phyloP scores from a whole-genome alignment of 257 asterid genomes.

The Mentha longifolia region DNA sequence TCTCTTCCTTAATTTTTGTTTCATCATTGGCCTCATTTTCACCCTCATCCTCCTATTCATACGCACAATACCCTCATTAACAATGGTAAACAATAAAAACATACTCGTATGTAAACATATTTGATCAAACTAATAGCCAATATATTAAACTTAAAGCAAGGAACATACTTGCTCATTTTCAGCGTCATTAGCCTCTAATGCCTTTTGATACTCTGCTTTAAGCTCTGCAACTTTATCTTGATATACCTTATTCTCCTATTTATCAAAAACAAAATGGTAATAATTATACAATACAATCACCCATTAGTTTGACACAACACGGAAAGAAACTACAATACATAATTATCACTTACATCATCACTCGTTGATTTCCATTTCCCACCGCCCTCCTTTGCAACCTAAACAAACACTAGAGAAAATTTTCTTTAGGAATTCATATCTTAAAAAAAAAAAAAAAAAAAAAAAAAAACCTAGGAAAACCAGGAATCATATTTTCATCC shows the following conservation, averaged over 20 bases:
- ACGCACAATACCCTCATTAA: not conserved
- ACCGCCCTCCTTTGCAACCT: slow-evolving; percentile 93
- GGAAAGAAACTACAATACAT: not conserved
- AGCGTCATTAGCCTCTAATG: slow-evolving; percentile 39
- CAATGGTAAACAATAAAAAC: not conserved
- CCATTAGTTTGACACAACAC: not conserved
- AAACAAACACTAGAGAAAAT: not conserved
- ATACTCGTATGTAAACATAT: not conserved
- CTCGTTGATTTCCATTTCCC: slow-evolving; percentile 76
- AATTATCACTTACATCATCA: slow-evolving; percentile 58
- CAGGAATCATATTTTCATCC: too few relatives aligned
- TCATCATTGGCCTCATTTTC: slow-evolving; percentile 37
- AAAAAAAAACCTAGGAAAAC: too few relatives aligned
- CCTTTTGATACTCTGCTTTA: slow-evolving; percentile 65
- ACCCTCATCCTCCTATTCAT: slow-evolving; percentile 39
- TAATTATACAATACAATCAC: not conserved
- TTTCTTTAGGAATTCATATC: too few relatives aligned
- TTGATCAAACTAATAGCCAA: not conserved
- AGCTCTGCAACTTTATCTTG: slow-evolving; percentile 79
- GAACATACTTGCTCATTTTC: slow-evolving; percentile 43
- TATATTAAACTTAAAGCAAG: too few relatives aligned
- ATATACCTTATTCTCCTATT: slow-evolving; percentile 67
- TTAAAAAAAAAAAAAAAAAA: too few relatives aligned
- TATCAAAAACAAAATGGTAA: not conserved
- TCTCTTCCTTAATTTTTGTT: slow-evolving; percentile 26